phyloP scores from a whole-genome alignment of 1,284 basidiomycete species.

The Entoloma clypeatum region DNA sequence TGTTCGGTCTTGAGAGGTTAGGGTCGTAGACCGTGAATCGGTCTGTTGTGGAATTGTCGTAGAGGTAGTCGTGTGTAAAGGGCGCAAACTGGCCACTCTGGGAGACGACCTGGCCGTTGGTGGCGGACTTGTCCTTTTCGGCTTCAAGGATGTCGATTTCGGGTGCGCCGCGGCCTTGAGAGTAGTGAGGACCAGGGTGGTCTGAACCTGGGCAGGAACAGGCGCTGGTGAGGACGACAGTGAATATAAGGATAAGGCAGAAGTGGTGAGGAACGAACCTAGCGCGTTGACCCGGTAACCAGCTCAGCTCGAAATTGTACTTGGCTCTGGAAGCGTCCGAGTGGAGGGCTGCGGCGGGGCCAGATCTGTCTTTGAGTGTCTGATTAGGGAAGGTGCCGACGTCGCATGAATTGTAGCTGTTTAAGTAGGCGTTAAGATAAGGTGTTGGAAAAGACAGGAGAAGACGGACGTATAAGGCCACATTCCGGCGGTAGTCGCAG shows the following conservation, averaged over 20 bases:
- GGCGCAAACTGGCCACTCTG: conserved; percentile 68
- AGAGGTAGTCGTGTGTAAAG: conserved; percentile 55
- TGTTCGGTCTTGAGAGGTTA: conserved; percentile 50
- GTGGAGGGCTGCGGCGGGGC: conserved; percentile 51
- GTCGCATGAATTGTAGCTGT: conserved; percentile 68
- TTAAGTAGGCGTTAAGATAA: conserved; percentile 10
- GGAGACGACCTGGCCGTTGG: conserved; percentile 48
- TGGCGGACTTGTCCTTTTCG: conserved; percentile 48
- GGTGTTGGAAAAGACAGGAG: conserved; percentile 17
- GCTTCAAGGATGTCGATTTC: conserved; percentile 86
- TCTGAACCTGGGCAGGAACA: conserved; percentile 42
- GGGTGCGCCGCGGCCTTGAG: conserved; percentile 63
- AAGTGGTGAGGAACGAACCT: conserved; percentile 46
- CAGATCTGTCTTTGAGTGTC: conserved; percentile 47
- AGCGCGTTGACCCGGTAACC: conserved; percentile 62
- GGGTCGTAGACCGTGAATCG: conserved; percentile 48
- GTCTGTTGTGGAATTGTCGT: conserved; percentile 38
- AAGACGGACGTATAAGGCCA: conserved; percentile 58
- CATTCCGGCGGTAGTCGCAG: conserved; percentile 76
- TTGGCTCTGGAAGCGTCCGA: conserved; percentile 42
- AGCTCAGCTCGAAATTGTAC: conserved; percentile 53
- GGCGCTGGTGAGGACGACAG: conserved; percentile 33
- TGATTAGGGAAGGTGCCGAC: conserved; percentile 79
- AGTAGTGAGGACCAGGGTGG: conserved; percentile 42
- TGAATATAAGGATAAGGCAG: conserved; percentile 31